These are phyloP conservation scores for Retiboletus flavoniger DNA, from an alignment of 1,284 basidiomycete genomes.

Conservation along the genomic window DNA sequence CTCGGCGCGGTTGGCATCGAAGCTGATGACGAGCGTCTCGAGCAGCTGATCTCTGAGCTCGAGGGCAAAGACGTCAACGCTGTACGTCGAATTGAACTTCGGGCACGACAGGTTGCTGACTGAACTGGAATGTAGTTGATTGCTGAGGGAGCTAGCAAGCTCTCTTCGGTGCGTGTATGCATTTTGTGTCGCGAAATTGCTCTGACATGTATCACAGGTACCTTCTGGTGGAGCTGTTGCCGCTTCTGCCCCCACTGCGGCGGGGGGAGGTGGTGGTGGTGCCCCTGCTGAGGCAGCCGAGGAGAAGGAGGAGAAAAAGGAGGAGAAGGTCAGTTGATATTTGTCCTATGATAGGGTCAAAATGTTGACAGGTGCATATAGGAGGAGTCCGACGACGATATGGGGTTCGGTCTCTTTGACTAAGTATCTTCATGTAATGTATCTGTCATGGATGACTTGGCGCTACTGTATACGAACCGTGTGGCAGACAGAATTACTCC, in stretches of 20 bases:
- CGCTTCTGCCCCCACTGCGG: constrained; percentile 52
- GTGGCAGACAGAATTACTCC: background rate
- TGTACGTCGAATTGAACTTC: constrained; percentile 43
- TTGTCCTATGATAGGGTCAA: background rate
- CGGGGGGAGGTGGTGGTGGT: constrained; percentile 51
- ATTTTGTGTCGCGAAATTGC: constrained; percentile 6
- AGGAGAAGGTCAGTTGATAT: constrained; percentile 63
- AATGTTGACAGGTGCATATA: constrained; percentile 33
- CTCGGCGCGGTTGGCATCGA: constrained; percentile 89
- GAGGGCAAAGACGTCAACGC: constrained; percentile 87
- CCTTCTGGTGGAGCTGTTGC: constrained; percentile 78
- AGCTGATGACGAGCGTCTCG: constrained; percentile 81
- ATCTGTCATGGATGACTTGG: background rate
- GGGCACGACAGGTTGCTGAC: background rate
- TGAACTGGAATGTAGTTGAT: constrained; percentile 64
- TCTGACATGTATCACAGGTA: constrained; percentile 48
- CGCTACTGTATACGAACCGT: background rate
- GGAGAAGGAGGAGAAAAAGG: constrained; percentile 74
- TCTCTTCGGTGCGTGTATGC: constrained; percentile 79
- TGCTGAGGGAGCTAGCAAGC: constrained; percentile 88
- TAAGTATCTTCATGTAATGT: constrained; percentile 43
- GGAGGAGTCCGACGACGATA: constrained; percentile 88
- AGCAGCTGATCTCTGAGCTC: constrained; percentile 89
- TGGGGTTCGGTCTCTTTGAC: constrained; percentile 96
- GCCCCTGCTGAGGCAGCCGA: constrained; percentile 64